Evolutionary conservation across 768 basidiomycete genomes (phyloP), one percentile per base, ranked within the genome.

Genomic region (Amanita polypyramis): DNA sequence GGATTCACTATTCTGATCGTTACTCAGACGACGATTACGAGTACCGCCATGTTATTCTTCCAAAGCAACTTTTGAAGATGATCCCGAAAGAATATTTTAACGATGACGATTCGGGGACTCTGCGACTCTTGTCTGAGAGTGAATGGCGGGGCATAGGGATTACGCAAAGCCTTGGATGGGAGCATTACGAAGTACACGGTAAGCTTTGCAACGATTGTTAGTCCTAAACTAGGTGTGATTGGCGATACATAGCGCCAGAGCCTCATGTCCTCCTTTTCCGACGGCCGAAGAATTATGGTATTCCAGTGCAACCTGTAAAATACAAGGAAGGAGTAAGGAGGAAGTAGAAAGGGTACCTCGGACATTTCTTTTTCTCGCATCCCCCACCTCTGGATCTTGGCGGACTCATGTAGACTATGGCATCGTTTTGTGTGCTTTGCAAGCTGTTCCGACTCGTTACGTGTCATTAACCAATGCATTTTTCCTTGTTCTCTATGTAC

Each of bases 141-240:
- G 96, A 99, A 65, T 99, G 95, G 95, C 76, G 95, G 62, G 87
- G 88, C 0, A 91, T 99, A 48, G 95, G 95, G 7, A 95, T 97
- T 53, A 87, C 85, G 35, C 95, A 99, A 67, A 93, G 89, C 64
- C 70, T 95, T 19, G 94, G 94, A 3, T 98, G 94, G 93, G 87
- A 90, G 60, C 93, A 96, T 58, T 97, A 94, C 58, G 93, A 94
- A 70, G 88, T 94, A n/a, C 94, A 97, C 58, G 88, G 92, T 85
- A 53, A 53, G 74, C 53, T n/a, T 42, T 43, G 17, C 12, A 14
- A 37, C 11, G 43, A 44, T 47, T 23, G 43, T 47, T n/a, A 39
- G 42, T 47, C 39, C 21, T 15, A 14, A 29, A 21, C 21, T 34
- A 21, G 17, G 23, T 35, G 37, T n/a, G 11, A 40, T 12, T 45